Evolutionary conservation across 768 basidiomycete genomes (phyloP), one percentile per base, ranked within the genome.

Genomic region (Saitozyma sp.): DNA sequence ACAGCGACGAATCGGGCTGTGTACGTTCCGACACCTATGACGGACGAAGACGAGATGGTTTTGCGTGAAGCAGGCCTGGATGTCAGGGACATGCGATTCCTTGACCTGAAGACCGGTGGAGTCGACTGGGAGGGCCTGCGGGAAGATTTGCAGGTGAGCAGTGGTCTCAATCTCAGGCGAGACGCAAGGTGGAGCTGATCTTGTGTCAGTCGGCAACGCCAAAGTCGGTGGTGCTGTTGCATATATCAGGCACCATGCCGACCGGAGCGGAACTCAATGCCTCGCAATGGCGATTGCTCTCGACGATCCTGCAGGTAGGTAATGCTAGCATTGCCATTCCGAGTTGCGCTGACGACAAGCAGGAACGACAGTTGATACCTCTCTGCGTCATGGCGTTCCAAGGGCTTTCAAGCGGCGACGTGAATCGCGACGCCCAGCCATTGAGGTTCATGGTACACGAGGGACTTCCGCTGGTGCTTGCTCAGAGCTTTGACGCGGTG

Each of bases 171-270:
- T n/a, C 8, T 37, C 53, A 6, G 9, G 11, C 13, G 39, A 16
- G 20, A 54, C 20, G 46, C 37, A 41, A 13, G 56, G 57, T 54
- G 45, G 41, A 49, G 20, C 64, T 63, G 66, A 53, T 78, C 46
- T 2, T 45, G 56, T 82, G 87, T 56, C 89, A 92, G 3, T 87
- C 89, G 74, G 77, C 76, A 8, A 83, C 86, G 16, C 58, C 66
- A 2, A 69, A 68, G 59, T 86, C 92, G 42, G 86, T 95, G 66
- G 89, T 98, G 13, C 84, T 97, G 63, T 83, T 99, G 17, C 68
- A 76, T 54, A 67, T 74, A 17, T 70, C 75, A 54, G 78, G 78
- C 9, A 74, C 60, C 45, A 67, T 67, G 54, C 79, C 78, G 0
- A 94, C 92, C 43, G 78, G 78, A 5, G 67, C 70, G 37, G 74